These are phyloP conservation scores for Candida khao-thaluensis DNA, from an alignment of 805 yeast genomes.

Conservation along the genomic window DNA sequence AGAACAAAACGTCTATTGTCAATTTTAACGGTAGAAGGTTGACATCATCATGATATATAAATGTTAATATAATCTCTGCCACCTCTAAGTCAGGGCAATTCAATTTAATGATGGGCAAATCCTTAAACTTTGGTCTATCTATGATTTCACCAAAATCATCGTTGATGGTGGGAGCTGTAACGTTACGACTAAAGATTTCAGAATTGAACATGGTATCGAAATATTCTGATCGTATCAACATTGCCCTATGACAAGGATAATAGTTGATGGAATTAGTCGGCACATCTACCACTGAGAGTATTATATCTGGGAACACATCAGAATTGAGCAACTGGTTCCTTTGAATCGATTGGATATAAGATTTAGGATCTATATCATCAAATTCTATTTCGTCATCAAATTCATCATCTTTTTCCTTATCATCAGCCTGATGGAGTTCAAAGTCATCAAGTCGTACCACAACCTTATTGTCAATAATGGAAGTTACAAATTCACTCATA, in stretches of 20 bases:
- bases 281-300: constrained; percentile 36
- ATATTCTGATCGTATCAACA: constrained; percentile 61
- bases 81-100: constrained; percentile 20
- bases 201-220: constrained; percentile 63
- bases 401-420: constrained; percentile 7
- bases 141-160: constrained; percentile 13
- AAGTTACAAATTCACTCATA: constrained; percentile 27
- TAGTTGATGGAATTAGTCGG: constrained; percentile 28
- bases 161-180: constrained; percentile 4
- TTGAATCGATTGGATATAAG: constrained; percentile 19
- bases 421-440: background rate
- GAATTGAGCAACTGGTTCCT: constrained; percentile 22
- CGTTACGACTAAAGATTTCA: constrained; percentile 22
- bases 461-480: constrained; percentile 22
- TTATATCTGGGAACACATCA: constrained; percentile 45
- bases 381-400: constrained; percentile 25
- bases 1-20: constrained; percentile 55
- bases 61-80: constrained; percentile 22
- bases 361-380: constrained; percentile 27
- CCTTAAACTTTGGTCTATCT: constrained; percentile 13
- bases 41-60: constrained; percentile 60
- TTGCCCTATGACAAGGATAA: constrained; percentile 65
- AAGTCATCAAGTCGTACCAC: constrained; percentile 4
- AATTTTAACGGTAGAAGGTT: constrained; percentile 44
- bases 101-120: constrained; percentile 6